These are phyloP conservation scores for Acorus gramineus DNA, from an alignment of 106 monocot species.

Conservation along the genomic window DNA sequence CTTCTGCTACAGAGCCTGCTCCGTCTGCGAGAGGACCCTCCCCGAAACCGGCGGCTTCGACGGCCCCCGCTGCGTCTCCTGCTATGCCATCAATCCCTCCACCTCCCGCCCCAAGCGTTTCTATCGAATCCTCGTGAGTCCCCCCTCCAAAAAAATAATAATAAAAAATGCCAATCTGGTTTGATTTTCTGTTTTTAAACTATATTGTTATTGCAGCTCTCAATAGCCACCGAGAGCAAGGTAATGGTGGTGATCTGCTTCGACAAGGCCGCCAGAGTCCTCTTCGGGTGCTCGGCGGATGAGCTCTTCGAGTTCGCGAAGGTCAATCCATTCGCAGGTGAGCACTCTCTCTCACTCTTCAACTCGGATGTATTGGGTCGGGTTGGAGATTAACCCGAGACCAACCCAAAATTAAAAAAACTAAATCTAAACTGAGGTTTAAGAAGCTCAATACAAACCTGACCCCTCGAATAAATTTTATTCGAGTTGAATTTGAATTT, in stretches of 20 bases:
- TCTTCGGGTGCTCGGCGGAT: slow-evolving; percentile 68
- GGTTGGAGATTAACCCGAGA: too few relatives aligned
- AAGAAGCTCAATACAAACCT: too few relatives aligned
- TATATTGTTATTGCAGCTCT: slow-evolving; percentile 26
- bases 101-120: slow-evolving; percentile 20
- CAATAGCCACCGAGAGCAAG: slow-evolving; percentile 41
- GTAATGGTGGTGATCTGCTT: slow-evolving; percentile 58
- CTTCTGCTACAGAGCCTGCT: slow-evolving; percentile 62
- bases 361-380: too few relatives aligned
- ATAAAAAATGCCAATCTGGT: background rate
- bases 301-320: slow-evolving; percentile 50
- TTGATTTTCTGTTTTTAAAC: too few relatives aligned
- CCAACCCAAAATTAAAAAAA: too few relatives aligned
- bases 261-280: slow-evolving; percentile 50
- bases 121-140: slow-evolving; percentile 40
- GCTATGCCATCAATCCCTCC: slow-evolving; percentile 25
- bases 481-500: too few relatives aligned
- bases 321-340: slow-evolving; percentile 32
- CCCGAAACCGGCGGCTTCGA: slow-evolving; percentile 7
- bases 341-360: background rate
- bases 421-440: too few relatives aligned
- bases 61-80: background rate
- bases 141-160: background rate
- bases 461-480: too few relatives aligned
- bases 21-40: slow-evolving; percentile 52